These are phyloP conservation scores for Schoenoplectus triqueter DNA, from an alignment of 202 grass and related monocot species.

Conservation along the genomic window DNA sequence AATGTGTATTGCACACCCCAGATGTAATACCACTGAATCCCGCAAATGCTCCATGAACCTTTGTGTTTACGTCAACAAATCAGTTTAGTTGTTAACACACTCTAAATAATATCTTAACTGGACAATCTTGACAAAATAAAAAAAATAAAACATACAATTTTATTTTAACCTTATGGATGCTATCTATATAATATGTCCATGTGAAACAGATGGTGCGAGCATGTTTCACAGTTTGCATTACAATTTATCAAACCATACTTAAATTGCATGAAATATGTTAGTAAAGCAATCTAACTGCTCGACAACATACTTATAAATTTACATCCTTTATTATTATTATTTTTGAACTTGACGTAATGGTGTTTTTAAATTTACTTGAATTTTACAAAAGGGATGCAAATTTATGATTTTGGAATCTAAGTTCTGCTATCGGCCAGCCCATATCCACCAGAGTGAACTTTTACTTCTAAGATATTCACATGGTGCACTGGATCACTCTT, in stretches of 20 bases:
- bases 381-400: background rate
- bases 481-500: slow-evolving; percentile 31
- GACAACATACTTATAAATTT: background rate
- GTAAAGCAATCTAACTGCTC: background rate
- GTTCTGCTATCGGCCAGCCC: background rate
- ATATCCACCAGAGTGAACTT: background rate
- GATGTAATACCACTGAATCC: slow-evolving; percentile 94
- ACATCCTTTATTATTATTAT: background rate
- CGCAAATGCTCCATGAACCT: slow-evolving; percentile 97
- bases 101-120: background rate
- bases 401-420: slow-evolving; percentile 17
- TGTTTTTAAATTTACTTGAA: too few species aligned
- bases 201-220: background rate
- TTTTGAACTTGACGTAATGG: background rate
- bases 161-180: background rate
- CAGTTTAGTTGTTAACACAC: background rate
- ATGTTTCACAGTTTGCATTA: slow-evolving; percentile 10
- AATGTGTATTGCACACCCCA: slow-evolving; percentile 79
- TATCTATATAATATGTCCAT: background rate
- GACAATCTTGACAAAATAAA: slow-evolving; percentile 14
- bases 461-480: background rate
- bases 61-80: slow-evolving; percentile 30
- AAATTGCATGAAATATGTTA: slow-evolving; percentile 1
- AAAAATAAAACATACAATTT: background rate
- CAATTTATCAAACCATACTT: background rate